Base-by-base conservation (phyloP, 257 asterid species). In the Solanum ossicruentum region DNA sequence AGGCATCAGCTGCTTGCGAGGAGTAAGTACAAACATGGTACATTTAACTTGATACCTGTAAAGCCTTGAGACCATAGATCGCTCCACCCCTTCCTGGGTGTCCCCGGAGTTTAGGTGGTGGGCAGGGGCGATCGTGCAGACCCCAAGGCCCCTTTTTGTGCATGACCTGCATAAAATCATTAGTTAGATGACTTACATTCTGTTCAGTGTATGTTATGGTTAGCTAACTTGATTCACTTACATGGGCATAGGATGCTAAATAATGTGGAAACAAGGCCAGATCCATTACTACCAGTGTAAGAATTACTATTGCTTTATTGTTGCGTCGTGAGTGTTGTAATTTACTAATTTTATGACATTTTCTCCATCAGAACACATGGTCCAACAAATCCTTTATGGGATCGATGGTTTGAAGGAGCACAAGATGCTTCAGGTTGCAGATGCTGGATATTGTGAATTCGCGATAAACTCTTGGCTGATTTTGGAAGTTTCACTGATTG, bases 391-490 rank as follows among this genome's bases (percentile, higher is more conserved):
- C 95, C 97, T 51, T 84, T 75, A 17, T 96, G 99, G 99, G 98
- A 96, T 90, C 90, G 97, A 87, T 96, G 99, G 99, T 96, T 94
- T 82, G 99, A 96, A 91, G 94, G 98, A 55, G 95, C 94, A 13
- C 94, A 67, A 75, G 96, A 96, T 63, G 89, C 98, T 57, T 90
- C 97, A 36, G 91, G 98, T 71, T 96, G 99, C 97, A 90, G 94
- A 70, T 96, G 99, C 92, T 93, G 93, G 98, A 93, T 94, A 85
- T 91, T 93, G 84, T 69, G 78, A 69, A 69, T 39, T 36, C 8
- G 26, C 94, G 92, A 93, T 54, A 6, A 12, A 20, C 51, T n/a
- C 4, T 63, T 17, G 12, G 66, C 55, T 52, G 81, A 67, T 28
- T 78, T 77, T 36, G 61, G 81, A 67, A 18, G 16, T 69, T 51